Conservation (phyloP, 129 eudicot species). For the Gnaphalium uliginosum region DNA sequence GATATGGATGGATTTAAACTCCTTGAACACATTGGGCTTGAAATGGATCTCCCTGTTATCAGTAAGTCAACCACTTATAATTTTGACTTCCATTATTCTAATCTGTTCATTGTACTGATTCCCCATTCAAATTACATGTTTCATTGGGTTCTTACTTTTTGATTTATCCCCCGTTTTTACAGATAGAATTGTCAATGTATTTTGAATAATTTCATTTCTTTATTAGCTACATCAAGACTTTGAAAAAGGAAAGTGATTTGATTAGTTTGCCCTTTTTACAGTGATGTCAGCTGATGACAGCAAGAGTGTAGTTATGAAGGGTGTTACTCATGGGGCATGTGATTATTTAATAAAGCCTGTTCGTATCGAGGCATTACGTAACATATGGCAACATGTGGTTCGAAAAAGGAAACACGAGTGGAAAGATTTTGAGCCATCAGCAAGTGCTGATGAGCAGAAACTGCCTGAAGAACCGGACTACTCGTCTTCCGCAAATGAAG, state of each 20-base stretch:
- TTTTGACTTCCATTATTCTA: constrained; percentile 20
- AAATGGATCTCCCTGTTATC: constrained; percentile 71
- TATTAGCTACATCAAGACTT: neutral
- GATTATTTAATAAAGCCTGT: constrained; percentile 69
- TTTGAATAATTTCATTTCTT: neutral
- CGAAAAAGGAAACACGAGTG: constrained; percentile 53
- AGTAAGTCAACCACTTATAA: constrained; percentile 44
- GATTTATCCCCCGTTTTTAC: neutral
- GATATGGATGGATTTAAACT: constrained; percentile 78
- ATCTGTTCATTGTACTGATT: neutral
- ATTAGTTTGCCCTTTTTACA: constrained; percentile 22
- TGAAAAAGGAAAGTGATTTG: neutral
- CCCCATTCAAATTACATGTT: neutral
- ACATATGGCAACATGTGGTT: constrained; percentile 71
- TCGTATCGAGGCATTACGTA: constrained; percentile 62
- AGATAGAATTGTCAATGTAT: neutral
- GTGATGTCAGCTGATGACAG: constrained; percentile 74
- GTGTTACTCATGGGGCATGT: constrained; percentile 71
- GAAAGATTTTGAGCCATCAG: constrained; percentile 78
- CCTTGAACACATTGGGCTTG: constrained; percentile 73
- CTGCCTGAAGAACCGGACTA: constrained; percentile 37
- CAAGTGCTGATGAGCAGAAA: constrained; percentile 59
- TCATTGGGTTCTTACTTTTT: constrained; percentile 7
- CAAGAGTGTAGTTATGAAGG: constrained; percentile 65
- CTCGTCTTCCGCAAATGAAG: constrained; percentile 37